These are phyloP conservation scores for Hansenula sp. DNA, from an alignment of 1,139 yeast species.

Conservation along the genomic window DNA sequence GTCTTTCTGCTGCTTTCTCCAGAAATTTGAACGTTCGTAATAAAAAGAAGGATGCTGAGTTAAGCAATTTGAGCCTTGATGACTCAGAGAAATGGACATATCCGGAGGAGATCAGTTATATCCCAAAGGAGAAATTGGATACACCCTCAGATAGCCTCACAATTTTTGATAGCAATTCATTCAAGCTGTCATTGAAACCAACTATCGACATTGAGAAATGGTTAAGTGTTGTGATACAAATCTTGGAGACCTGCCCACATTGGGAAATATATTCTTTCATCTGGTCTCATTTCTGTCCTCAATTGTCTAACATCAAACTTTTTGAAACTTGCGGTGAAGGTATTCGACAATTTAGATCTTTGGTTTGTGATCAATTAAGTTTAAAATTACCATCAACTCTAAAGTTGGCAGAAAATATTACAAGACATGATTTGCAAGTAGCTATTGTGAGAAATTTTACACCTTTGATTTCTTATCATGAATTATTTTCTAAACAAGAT, in stretches of 20 bases:
- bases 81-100: conserved; percentile 46
- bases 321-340: conserved; percentile 44
- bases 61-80: conserved; percentile 11
- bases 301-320: conserved; percentile 57
- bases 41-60: conserved; percentile 16
- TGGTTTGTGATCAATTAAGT: conserved; percentile 60
- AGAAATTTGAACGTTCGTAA: conserved; percentile 36
- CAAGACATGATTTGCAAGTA: conserved; percentile 63
- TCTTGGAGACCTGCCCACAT: conserved; percentile 51
- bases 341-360: conserved; percentile 41
- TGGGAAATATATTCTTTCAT: conserved; percentile 73
- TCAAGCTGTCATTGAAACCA: conserved; percentile 8
- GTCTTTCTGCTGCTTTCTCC: conserved; percentile 56
- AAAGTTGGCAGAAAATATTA: conserved; percentile 40
- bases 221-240: conserved; percentile 46
- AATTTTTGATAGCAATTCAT: conserved; percentile 7
- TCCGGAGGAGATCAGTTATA: conserved; percentile 52
- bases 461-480: conserved; percentile 64
- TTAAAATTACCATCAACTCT: conserved; percentile 43
- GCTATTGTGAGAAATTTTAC: conserved; percentile 64
- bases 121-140: conserved; percentile 41
- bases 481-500: conserved; percentile 53
- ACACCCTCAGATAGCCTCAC: conserved; percentile 26
- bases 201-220: conserved; percentile 46
- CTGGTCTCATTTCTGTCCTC: conserved; percentile 70